A percentile compares a stretch with the other conserved stretches of the same genome.
Evolutionary conservation across 2,329 filamentous ascomycete species (phyloP).

Genomic region (Tolypocladium guangdongense): DNA sequence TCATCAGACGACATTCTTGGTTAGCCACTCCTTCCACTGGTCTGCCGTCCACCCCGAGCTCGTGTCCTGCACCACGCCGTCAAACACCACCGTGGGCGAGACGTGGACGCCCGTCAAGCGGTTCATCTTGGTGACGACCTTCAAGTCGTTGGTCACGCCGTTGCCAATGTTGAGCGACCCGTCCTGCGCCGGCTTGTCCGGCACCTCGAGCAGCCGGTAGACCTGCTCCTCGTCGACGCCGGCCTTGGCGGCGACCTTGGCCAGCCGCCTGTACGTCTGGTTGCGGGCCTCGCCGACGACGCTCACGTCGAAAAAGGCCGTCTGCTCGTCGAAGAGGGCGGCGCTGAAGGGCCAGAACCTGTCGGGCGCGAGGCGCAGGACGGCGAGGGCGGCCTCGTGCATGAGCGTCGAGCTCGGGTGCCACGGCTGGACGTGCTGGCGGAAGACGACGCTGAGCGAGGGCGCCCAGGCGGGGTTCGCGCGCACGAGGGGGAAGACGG

Average conservation of each 20-base stretch:
- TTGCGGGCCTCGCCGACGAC: slow-evolving; percentile 81
- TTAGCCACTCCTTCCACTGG: slow-evolving; percentile 80
- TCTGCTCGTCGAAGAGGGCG: slow-evolving; percentile 54
- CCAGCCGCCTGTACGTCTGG: slow-evolving; percentile 68
- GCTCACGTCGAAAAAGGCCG: slow-evolving; percentile 71
- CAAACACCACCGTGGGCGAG: slow-evolving; percentile 79
- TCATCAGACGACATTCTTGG: slow-evolving; percentile 37
- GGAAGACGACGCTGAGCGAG: slow-evolving; percentile 67
- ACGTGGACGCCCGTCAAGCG: slow-evolving; percentile 77
- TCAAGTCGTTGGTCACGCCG: slow-evolving; percentile 72
- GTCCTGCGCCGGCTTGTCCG: slow-evolving; percentile 54
- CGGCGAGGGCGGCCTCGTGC: slow-evolving; percentile 77
- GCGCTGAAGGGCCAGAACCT: slow-evolving; percentile 75
- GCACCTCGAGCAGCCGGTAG: slow-evolving; percentile 56
- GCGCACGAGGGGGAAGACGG: slow-evolving; percentile 54
- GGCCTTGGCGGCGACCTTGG: slow-evolving; percentile 57
- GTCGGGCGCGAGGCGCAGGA: slow-evolving; percentile 56
- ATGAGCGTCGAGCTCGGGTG: slow-evolving; percentile 74
- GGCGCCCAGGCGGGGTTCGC: slow-evolving; percentile 43
- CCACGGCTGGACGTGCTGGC: slow-evolving; percentile 91
- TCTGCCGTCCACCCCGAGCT: slow-evolving; percentile 66
- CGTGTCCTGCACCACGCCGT: slow-evolving; percentile 75
- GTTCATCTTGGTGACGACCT: slow-evolving; percentile 70
- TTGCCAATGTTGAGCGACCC: slow-evolving; percentile 71
- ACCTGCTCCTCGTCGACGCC: slow-evolving; percentile 63